These are phyloP conservation scores for Osmanthus fragrans DNA, from an alignment of 257 asterid genomes.

Conservation along the genomic window DNA sequence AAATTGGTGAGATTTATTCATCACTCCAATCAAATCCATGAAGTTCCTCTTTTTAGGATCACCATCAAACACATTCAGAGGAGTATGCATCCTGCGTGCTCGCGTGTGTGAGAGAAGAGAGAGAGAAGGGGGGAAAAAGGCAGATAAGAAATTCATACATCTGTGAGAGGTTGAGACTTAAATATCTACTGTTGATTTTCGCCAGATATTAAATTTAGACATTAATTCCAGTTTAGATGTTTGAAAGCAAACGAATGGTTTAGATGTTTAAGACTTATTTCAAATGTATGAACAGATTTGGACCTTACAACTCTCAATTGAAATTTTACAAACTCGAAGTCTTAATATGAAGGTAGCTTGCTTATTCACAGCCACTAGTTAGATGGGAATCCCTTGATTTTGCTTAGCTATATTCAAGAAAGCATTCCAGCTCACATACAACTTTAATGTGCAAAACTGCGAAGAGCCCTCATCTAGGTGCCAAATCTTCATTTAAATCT, in stretches of 20 bases:
- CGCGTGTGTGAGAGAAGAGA: background rate
- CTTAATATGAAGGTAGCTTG: too few species aligned
- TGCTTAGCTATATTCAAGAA: background rate
- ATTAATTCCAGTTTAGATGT: background rate
- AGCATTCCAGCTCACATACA: background rate
- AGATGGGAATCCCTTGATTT: background rate
- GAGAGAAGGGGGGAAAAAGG: background rate
- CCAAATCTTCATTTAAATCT: background rate
- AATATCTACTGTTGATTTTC: background rate
- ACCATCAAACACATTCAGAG: background rate
- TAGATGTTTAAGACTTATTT: background rate
- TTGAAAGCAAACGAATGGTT: background rate
- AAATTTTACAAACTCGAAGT: too few species aligned
- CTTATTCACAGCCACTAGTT: background rate
- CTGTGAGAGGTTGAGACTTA: background rate
- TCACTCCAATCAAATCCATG: background rate
- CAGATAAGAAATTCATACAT: background rate
- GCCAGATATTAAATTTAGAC: too few species aligned
- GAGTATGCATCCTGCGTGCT: background rate
- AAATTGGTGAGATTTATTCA: background rate
- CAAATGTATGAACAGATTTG: background rate
- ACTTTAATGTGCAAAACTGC: too few species aligned
- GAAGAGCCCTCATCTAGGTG: too few species aligned
- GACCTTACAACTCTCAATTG: background rate
- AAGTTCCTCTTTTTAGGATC: background rate